Evolutionary conservation across 768 basidiomycete genomes (phyloP).

Genomic region (Suillus tomentosus): DNA sequence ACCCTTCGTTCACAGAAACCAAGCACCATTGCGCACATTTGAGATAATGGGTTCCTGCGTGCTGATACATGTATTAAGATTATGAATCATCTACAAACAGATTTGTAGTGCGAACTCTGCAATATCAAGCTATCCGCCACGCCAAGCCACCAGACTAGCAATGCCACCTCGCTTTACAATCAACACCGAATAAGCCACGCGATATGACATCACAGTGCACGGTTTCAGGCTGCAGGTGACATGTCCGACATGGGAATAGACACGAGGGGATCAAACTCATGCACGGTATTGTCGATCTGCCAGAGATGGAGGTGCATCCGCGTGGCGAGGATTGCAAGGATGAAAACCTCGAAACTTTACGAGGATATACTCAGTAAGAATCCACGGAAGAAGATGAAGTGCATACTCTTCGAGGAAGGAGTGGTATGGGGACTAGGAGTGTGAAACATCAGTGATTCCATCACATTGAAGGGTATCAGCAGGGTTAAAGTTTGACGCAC

Average conservation of each 20-base stretch:
- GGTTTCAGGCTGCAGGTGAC: not conserved
- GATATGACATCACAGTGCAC: not conserved
- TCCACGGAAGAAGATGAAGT: not conserved
- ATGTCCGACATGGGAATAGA: not conserved
- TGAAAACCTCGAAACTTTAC: not conserved
- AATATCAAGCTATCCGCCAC: not conserved
- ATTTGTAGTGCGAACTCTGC: not conserved
- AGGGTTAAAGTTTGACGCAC: not conserved
- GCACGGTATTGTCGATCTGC: not conserved
- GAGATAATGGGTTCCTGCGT: too few species aligned
- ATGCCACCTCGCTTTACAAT: not conserved
- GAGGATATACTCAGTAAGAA: not conserved
- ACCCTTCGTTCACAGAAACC: too few species aligned
- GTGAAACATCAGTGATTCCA: not conserved
- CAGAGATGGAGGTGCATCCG: slow-evolving; percentile 3
- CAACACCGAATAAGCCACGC: not conserved
- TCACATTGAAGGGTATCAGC: not conserved
- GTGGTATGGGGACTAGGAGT: not conserved
- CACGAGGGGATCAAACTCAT: too few species aligned
- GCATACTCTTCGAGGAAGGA: slow-evolving; percentile 4
- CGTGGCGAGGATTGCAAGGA: not conserved
- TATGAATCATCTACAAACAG: not conserved
- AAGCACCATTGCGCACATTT: too few species aligned
- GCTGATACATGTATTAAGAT: too few species aligned
- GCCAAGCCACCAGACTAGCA: not conserved